phyloP scores from a whole-genome alignment of 371 early-diverging fungal species.

The Apophysomyces trapeziformis region DNA sequence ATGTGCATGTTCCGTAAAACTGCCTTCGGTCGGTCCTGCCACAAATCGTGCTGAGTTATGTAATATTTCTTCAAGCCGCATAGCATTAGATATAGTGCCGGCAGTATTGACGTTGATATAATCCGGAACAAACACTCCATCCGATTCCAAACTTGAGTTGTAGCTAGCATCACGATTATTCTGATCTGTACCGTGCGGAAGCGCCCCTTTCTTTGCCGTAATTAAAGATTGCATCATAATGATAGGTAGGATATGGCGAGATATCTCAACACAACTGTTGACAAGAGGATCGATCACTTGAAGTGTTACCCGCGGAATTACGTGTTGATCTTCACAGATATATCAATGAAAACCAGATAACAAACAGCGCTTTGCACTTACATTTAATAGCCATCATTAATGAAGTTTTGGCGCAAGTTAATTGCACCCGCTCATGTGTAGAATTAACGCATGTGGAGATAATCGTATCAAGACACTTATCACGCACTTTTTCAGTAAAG shows the following conservation, averaged over 20 bases:
- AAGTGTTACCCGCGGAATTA: slow-evolving; percentile 32
- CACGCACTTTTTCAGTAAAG: slow-evolving; percentile 38
- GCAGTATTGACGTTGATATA: slow-evolving; percentile 34
- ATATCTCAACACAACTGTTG: slow-evolving; percentile 30
- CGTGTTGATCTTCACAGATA: slow-evolving; percentile 26
- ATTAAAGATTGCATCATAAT: slow-evolving; percentile 41
- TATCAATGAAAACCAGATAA: too few species aligned
- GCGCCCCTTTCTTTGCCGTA: slow-evolving; percentile 12
- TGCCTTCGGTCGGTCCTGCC: neutral
- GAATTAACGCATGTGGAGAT: slow-evolving; percentile 30
- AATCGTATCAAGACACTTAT: slow-evolving; percentile 40
- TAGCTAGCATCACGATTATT: neutral
- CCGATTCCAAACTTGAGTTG: slow-evolving; percentile 9
- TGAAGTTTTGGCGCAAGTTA: slow-evolving; percentile 44
- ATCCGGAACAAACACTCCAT: slow-evolving; percentile 18
- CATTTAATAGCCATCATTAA: slow-evolving; percentile 46
- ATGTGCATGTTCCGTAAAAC: neutral
- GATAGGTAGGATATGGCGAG: slow-evolving; percentile 32
- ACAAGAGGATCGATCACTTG: slow-evolving; percentile 48
- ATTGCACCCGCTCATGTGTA: slow-evolving; percentile 42
- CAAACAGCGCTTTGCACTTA: slow-evolving; percentile 10
- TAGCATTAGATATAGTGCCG: slow-evolving; percentile 32
- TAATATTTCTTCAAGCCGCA: slow-evolving; percentile 25
- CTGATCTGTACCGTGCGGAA: neutral
- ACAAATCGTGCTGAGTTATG: neutral